Conservation (phyloP, 305 asterid species). For the Solanum aculeatissimum region DNA sequence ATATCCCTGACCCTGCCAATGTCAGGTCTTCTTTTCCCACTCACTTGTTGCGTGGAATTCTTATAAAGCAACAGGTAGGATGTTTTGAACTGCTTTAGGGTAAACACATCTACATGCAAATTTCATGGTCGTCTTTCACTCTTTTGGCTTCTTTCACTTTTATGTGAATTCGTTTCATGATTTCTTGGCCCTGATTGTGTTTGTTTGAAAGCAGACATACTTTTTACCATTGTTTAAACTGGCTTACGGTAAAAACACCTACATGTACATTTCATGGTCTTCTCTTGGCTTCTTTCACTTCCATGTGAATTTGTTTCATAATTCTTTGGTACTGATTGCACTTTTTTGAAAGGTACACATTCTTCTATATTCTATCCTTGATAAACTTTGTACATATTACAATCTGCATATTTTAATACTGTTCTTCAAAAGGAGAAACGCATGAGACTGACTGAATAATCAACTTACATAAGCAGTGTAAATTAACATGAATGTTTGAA, state of each 20-base stretch:
- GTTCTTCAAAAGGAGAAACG: background rate
- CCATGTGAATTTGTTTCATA: background rate
- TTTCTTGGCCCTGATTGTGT: background rate
- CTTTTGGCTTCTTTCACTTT: background rate
- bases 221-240: background rate
- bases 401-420: background rate
- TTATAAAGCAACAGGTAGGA: slow-evolving; percentile 33
- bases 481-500: background rate
- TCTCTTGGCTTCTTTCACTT: background rate
- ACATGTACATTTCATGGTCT: background rate
- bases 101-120: background rate
- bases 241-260: background rate
- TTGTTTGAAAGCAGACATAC: background rate
- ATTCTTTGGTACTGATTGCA: background rate
- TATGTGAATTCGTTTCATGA: background rate
- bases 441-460: background rate
- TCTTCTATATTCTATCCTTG: background rate
- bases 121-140: background rate
- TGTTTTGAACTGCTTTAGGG: background rate
- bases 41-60: slow-evolving; percentile 30
- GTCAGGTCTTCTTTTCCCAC: slow-evolving; percentile 16
- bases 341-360: background rate
- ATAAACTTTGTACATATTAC: background rate
- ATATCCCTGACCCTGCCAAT: slow-evolving; percentile 11
- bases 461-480: background rate